These are phyloP conservation scores for Hypoxylon sp. DNA, from an alignment of 2,329 filamentous ascomycete species.

Conservation along the genomic window DNA sequence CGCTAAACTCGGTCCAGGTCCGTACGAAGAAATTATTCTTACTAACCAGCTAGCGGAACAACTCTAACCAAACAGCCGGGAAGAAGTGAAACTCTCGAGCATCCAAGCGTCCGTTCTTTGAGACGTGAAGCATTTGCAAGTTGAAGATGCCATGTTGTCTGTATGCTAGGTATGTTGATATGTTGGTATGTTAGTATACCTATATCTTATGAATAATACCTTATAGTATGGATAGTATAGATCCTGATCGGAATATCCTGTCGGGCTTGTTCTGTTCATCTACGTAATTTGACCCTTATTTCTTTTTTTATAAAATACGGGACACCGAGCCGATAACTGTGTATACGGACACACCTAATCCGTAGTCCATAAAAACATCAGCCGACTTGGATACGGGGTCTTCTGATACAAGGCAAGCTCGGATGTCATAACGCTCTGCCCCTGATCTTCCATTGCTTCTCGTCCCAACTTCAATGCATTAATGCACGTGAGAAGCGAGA, in stretches of 20 bases:
- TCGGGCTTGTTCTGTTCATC: background rate
- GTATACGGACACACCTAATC: too few species aligned
- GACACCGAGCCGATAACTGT: background rate
- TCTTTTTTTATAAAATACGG: too few species aligned
- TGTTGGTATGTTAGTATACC: too few species aligned
- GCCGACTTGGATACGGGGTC: background rate
- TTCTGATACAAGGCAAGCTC: constrained; percentile 24
- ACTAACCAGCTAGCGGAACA: constrained; percentile 20
- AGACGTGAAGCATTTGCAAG: too few species aligned
- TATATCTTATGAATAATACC: too few species aligned
- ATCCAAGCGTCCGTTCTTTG: background rate
- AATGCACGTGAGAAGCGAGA: background rate
- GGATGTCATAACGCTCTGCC: constrained; percentile 21
- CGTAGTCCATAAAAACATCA: background rate
- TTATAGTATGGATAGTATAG: background rate
- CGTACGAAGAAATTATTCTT: constrained; percentile 10
- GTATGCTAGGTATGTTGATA: too few species aligned
- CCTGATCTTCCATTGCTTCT: constrained; percentile 6
- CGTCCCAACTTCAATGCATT: constrained; percentile 5
- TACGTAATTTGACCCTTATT: too few species aligned
- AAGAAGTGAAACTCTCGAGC: background rate
- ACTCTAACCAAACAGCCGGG: constrained; percentile 14
- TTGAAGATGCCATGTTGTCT: too few species aligned
- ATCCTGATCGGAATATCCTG: background rate
- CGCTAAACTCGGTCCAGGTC: constrained; percentile 11